phyloP scores from a whole-genome alignment of 768 basidiomycete species.

The Auricularia auricula-judae region DNA sequence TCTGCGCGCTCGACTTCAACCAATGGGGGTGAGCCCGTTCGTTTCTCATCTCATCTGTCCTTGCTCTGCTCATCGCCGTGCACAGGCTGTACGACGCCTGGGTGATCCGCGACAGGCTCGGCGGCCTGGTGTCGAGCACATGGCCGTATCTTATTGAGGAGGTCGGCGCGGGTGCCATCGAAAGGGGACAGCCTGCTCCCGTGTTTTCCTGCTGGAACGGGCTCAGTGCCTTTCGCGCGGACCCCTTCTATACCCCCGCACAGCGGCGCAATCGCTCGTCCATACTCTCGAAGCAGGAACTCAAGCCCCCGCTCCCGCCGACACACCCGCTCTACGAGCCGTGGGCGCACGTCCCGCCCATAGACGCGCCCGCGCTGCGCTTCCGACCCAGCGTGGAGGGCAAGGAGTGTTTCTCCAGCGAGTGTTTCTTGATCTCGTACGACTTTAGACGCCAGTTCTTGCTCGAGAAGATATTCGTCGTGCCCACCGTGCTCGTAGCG shows the following conservation, averaged over 20 bases:
- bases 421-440: neutral
- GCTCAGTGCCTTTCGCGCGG: slow-evolving; percentile 28
- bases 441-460: neutral
- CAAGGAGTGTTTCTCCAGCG: neutral
- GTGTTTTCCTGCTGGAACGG: slow-evolving; percentile 39
- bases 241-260: slow-evolving; percentile 29
- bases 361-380: neutral
- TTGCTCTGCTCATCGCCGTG: neutral
- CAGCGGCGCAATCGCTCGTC: slow-evolving; percentile 23
- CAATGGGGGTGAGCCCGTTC: slow-evolving; percentile 14
- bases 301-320: neutral
- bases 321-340: neutral
- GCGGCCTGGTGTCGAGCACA: slow-evolving; percentile 17
- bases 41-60: neutral
- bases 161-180: slow-evolving; percentile 23
- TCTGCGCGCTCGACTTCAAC: slow-evolving; percentile 32
- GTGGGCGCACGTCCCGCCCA: neutral
- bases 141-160: slow-evolving; percentile 35
- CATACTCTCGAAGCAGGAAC: neutral
- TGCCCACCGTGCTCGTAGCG: neutral
- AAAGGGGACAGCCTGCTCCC: slow-evolving; percentile 28
- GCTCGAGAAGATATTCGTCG: neutral
- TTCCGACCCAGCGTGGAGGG: neutral
- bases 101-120: slow-evolving; percentile 26
- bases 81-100: slow-evolving; percentile 25